Evolutionary conservation across 768 basidiomycete species (phyloP).

Genomic region (Pisolithus tinctorius): DNA sequence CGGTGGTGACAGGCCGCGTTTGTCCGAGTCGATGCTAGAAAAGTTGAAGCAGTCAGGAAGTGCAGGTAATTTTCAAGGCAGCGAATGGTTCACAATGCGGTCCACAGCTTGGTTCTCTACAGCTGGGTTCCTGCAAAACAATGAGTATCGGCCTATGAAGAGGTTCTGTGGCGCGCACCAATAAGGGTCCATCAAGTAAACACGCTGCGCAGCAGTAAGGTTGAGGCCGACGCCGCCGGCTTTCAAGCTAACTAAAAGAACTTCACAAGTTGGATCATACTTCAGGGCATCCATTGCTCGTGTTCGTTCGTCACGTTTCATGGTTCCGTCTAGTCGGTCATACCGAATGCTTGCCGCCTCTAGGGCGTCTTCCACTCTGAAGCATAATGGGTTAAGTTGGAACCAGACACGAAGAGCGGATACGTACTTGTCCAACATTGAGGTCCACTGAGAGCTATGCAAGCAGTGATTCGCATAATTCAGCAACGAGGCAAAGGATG

Average conservation of each 20-base stretch:
- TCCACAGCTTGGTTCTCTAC: conserved; percentile 98
- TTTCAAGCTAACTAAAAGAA: conserved; percentile 90
- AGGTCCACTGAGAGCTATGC: conserved; percentile 85
- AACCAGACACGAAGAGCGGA: background rate
- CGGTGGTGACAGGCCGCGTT: conserved; percentile 81
- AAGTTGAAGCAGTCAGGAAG: background rate
- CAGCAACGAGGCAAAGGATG: conserved; percentile 8
- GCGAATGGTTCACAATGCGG: conserved; percentile 66
- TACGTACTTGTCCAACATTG: conserved; percentile 83
- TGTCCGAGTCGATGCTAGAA: conserved; percentile 91
- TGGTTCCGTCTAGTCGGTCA: conserved; percentile 92
- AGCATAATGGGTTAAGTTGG: background rate
- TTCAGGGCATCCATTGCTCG: conserved; percentile 91
- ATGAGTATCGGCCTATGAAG: background rate
- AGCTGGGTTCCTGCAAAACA: conserved; percentile 73
- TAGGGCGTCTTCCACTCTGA: conserved; percentile 83
- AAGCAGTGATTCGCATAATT: conserved; percentile 8
- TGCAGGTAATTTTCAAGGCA: background rate
- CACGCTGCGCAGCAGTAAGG: conserved; percentile 87
- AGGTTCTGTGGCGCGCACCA: conserved; percentile 44
- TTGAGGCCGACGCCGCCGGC: conserved; percentile 98
- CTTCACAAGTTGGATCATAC: conserved; percentile 84
- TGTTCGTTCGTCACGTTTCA: conserved; percentile 93
- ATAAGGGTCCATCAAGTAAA: conserved; percentile 96
- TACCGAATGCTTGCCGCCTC: conserved; percentile 78